A percentile compares a stretch with the other conserved stretches of the same genome.
Evolutionary conservation across 2,329 filamentous ascomycete genomes (phyloP).

Genomic region (Arthrobotrys pseudoclavata): DNA sequence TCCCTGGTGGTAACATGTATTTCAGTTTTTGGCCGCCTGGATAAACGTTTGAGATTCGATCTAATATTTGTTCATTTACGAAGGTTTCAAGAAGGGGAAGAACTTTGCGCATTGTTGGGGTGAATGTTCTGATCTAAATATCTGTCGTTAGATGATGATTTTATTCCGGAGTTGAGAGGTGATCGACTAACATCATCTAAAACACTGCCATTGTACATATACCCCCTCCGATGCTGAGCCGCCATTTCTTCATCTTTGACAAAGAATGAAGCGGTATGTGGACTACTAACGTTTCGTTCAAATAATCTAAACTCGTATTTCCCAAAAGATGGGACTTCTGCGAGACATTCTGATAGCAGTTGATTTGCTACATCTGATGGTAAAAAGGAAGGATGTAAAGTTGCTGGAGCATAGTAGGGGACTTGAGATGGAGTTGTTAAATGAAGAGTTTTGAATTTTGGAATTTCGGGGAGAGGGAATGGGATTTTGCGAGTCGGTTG

Average conservation of each 20-base stretch:
- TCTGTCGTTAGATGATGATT: too few species aligned
- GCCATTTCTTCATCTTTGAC: conserved; percentile 72
- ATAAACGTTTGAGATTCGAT: conserved; percentile 78
- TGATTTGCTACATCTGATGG: conserved; percentile 78
- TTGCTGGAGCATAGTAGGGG: conserved; percentile 82
- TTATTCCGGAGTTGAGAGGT: neutral
- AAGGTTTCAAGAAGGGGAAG: conserved; percentile 78
- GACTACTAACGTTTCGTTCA: conserved; percentile 85
- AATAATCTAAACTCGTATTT: conserved; percentile 81
- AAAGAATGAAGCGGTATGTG: conserved; percentile 84
- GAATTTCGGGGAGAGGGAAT: conserved; percentile 69
- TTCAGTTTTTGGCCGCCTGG: conserved; percentile 79
- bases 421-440: conserved; percentile 88
- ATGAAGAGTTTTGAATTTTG: conserved; percentile 85
- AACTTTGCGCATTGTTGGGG: conserved; percentile 79
- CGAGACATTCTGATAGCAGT: conserved; percentile 80
- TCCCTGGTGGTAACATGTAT: conserved; percentile 76
- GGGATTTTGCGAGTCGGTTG: conserved; percentile 65
- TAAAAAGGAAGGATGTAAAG: conserved; percentile 92
- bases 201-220: conserved; percentile 84
- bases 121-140: conserved; percentile 78
- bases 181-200: conserved; percentile 66
- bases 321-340: conserved; percentile 77
- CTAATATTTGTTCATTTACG: conserved; percentile 82
- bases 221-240: conserved; percentile 70